phyloP scores from a whole-genome alignment of 2,329 filamentous ascomycete genomes.

The Xylaria sp. region DNA sequence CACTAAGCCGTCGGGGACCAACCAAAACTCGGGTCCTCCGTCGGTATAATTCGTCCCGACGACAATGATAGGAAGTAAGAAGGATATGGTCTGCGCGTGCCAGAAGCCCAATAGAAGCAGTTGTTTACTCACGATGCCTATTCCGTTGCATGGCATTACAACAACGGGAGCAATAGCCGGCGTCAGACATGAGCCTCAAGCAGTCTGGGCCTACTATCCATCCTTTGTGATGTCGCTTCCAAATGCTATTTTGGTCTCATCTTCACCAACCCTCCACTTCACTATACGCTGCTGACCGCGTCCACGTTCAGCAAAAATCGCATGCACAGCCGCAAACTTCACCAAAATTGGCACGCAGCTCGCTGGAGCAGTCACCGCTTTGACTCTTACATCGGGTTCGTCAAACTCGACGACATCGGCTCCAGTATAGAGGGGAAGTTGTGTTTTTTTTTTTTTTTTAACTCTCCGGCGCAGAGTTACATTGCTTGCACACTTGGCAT shows the following conservation, averaged over 20 bases:
- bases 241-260: slow-evolving; percentile 31
- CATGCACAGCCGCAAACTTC: slow-evolving; percentile 36
- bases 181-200: slow-evolving; percentile 14
- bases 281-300: slow-evolving; percentile 35
- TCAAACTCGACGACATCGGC: slow-evolving; percentile 31
- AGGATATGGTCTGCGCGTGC: slow-evolving; percentile 8
- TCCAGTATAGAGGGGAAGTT: slow-evolving; percentile 16
- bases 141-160: slow-evolving; percentile 10
- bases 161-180: slow-evolving; percentile 1
- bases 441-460: slow-evolving; percentile 14
- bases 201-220: slow-evolving; percentile 18
- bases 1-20: slow-evolving; percentile 11
- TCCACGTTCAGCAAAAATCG: slow-evolving; percentile 18
- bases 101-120: slow-evolving; percentile 16
- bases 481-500: slow-evolving; percentile 36
- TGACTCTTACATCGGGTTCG: slow-evolving; percentile 28
- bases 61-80: neutral
- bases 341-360: slow-evolving; percentile 35
- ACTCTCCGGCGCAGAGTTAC: slow-evolving; percentile 38
- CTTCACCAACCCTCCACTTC: slow-evolving; percentile 19
- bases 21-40: slow-evolving; percentile 26
- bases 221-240: slow-evolving; percentile 8
- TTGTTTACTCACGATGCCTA: slow-evolving; percentile 14
- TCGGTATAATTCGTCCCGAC: slow-evolving; percentile 22
- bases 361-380: slow-evolving; percentile 26